Evolutionary conservation across 2,329 filamentous ascomycete species (phyloP).

Genomic region (Fusarium sp.): DNA sequence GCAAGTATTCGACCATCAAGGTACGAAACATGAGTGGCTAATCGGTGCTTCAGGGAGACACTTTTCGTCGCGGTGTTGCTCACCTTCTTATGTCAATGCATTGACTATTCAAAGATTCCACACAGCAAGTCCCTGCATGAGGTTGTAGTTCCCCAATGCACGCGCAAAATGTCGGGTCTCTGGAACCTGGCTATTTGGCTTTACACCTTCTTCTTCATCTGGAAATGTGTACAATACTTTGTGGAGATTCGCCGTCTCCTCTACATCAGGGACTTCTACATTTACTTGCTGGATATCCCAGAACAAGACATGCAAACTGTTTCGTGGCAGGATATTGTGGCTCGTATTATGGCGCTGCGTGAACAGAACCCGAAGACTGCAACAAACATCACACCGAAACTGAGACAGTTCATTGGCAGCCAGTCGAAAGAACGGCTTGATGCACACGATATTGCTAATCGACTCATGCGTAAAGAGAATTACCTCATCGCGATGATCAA

Average conservation of each 20-base stretch:
- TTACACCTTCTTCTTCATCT: constrained; percentile 86
- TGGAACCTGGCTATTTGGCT: constrained; percentile 86
- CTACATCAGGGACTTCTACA: constrained; percentile 86
- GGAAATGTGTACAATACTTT: constrained; percentile 78
- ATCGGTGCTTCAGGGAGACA: constrained; percentile 66
- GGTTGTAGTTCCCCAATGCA: constrained; percentile 77
- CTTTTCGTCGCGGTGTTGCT: constrained; percentile 84
- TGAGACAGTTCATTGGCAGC: constrained; percentile 73
- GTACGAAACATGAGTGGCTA: not conserved
- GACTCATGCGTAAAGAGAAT: constrained; percentile 95
- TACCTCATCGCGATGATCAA: constrained; percentile 98
- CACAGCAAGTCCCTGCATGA: constrained; percentile 66
- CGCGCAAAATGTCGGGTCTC: constrained; percentile 74
- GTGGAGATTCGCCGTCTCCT: constrained; percentile 77
- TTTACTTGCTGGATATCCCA: constrained; percentile 82
- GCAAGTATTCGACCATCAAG: constrained; percentile 56
- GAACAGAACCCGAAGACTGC: constrained; percentile 88
- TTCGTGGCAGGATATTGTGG: constrained; percentile 92
- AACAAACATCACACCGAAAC: constrained; percentile 60
- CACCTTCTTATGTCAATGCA: constrained; percentile 85
- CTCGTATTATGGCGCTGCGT: constrained; percentile 82
- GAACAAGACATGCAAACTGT: constrained; percentile 90
- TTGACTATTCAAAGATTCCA: constrained; percentile 80
- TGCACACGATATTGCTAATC: constrained; percentile 96
- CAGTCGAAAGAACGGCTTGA: constrained; percentile 95